A percentile compares a stretch with the other conserved stretches of the same genome.
These are phyloP conservation scores for Myriosclerotinia curreyana DNA, from an alignment of 2,329 filamentous ascomycete species.

Conservation along the genomic window DNA sequence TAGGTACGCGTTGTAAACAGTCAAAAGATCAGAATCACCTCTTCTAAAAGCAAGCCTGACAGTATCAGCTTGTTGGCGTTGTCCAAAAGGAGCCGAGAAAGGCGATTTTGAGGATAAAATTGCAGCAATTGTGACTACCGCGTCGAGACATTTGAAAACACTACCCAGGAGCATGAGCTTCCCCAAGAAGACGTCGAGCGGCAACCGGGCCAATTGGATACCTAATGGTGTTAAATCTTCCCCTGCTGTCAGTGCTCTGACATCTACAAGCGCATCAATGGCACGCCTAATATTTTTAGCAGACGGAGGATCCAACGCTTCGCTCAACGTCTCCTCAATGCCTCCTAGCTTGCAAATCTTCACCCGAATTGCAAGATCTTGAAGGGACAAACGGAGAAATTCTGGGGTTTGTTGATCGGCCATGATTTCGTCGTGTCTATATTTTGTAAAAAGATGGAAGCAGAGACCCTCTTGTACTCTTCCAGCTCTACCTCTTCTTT, in stretches of 20 bases:
- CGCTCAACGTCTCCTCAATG: constrained; percentile 83
- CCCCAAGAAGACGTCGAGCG: constrained; percentile 89
- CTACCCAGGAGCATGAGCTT: constrained; percentile 86
- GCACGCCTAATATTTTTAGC: constrained; percentile 90
- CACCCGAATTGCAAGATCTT: constrained; percentile 91
- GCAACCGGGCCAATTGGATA: constrained; percentile 79
- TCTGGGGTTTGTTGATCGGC: constrained; percentile 93
- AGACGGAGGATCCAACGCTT: constrained; percentile 86
- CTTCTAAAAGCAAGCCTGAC: constrained; percentile 76
- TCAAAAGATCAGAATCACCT: constrained; percentile 87
- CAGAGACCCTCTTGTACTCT: constrained; percentile 94
- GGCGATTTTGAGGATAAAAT: constrained; percentile 94
- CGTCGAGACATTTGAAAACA: constrained; percentile 88
- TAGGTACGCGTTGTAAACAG: constrained; percentile 88
- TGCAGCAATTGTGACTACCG: constrained; percentile 85
- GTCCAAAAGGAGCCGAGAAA: constrained; percentile 82
- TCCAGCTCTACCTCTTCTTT: constrained; percentile 87
- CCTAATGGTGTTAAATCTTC: constrained; percentile 89
- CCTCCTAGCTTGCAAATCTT: constrained; percentile 96
- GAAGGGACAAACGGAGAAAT: constrained; percentile 88
- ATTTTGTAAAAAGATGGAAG: constrained; percentile 92
- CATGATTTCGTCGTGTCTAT: constrained; percentile 81
- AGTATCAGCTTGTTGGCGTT: constrained; percentile 76
- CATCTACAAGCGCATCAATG: constrained; percentile 89
- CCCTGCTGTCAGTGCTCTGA: constrained; percentile 74